Conservation (phyloP, 2,329 filamentous ascomycete genomes). For the Neonectria magnoliae region DNA sequence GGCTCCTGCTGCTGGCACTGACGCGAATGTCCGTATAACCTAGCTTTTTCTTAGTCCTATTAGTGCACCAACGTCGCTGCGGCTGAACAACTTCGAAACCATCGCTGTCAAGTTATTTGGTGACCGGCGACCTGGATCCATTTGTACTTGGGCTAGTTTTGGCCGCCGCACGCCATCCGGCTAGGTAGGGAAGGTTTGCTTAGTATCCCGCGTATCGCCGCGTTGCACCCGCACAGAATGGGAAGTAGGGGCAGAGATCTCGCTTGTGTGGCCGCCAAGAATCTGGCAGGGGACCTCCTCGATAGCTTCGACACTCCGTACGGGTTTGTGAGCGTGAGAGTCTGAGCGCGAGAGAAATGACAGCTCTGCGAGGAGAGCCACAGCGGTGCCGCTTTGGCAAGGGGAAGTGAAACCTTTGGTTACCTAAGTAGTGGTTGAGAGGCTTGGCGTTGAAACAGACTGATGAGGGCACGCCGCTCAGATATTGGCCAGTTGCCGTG, state of each 20-base stretch:
- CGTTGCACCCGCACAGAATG: not conserved
- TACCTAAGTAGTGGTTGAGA: not conserved
- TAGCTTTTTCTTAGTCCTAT: not conserved
- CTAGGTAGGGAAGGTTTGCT: not conserved
- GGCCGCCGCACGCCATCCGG: slow-evolving; percentile 29
- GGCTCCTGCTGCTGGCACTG: not conserved
- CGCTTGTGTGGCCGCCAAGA: slow-evolving; percentile 10
- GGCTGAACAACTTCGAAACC: slow-evolving; percentile 2
- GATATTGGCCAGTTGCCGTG: not conserved
- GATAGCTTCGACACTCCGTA: not conserved
- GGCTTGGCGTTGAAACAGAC: slow-evolving; percentile 21
- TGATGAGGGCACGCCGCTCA: not conserved
- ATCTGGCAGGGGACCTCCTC: not conserved
- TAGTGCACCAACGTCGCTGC: not conserved
- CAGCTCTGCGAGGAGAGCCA: not conserved
- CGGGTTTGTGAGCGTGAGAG: not conserved
- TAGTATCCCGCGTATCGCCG: slow-evolving; percentile 11
- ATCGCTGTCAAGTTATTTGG: not conserved
- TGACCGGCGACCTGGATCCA: slow-evolving; percentile 12
- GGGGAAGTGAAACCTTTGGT: not conserved
- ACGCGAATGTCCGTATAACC: not conserved
- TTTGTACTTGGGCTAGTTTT: slow-evolving; percentile 8
- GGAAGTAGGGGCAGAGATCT: slow-evolving; percentile 4
- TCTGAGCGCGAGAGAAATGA: not conserved
- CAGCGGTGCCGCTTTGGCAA: not conserved